Conservation (phyloP, 2,329 filamentous ascomycete genomes). For the Trichoderma sp. region DNA sequence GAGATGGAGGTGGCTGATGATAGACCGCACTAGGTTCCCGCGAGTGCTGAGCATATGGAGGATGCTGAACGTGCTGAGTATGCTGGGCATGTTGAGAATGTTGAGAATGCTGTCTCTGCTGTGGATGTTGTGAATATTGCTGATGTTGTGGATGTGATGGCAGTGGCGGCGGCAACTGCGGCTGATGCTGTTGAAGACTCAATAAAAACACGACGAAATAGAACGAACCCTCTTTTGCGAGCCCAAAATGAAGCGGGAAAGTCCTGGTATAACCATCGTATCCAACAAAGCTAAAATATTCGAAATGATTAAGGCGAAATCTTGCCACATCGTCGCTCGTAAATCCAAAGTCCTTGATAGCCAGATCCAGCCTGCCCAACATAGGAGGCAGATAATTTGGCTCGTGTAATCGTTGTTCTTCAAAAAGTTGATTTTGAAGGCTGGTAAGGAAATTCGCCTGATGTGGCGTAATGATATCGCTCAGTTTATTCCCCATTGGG, state of each 20-base stretch:
- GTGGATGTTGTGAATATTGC: slow-evolving; percentile 21
- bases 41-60: slow-evolving; percentile 25
- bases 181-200: slow-evolving; percentile 35
- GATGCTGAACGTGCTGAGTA: not conserved
- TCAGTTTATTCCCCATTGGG: slow-evolving; percentile 48
- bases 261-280: slow-evolving; percentile 50
- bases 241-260: slow-evolving; percentile 51
- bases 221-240: slow-evolving; percentile 59
- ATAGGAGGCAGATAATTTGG: slow-evolving; percentile 64
- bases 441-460: slow-evolving; percentile 52
- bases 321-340: slow-evolving; percentile 50
- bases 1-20: slow-evolving; percentile 33
- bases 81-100: slow-evolving; percentile 30
- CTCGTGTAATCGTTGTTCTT: slow-evolving; percentile 56
- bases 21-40: slow-evolving; percentile 44
- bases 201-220: slow-evolving; percentile 58
- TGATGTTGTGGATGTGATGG: not conserved
- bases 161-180: slow-evolving; percentile 37
- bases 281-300: slow-evolving; percentile 53
- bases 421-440: slow-evolving; percentile 52
- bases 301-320: slow-evolving; percentile 51
- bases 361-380: slow-evolving; percentile 52
- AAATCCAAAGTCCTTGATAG: slow-evolving; percentile 55
- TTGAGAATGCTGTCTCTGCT: not conserved
- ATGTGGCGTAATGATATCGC: slow-evolving; percentile 49